Evolutionary conservation across 2,329 filamentous ascomycete species (phyloP).

Genomic region (Lasiodiplodia gonubiensis): DNA sequence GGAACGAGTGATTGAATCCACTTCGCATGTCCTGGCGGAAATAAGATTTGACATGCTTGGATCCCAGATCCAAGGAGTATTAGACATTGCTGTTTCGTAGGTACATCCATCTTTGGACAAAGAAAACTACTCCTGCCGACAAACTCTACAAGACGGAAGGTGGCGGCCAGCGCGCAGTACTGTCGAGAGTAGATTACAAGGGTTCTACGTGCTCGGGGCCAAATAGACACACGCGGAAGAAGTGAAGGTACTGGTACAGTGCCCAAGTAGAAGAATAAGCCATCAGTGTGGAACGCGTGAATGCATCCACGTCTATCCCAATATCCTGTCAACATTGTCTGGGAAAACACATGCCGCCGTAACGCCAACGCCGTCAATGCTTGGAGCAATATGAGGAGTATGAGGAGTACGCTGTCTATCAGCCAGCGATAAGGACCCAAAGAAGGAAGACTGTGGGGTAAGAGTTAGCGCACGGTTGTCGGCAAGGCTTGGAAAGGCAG

Average conservation of each 20-base stretch:
- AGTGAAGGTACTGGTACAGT: slow-evolving; percentile 20
- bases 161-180: slow-evolving; percentile 19
- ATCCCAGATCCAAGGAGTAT: neutral
- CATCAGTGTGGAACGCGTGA: slow-evolving; percentile 3
- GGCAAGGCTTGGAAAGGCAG: slow-evolving; percentile 27
- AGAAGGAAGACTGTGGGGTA: slow-evolving; percentile 52
- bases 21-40: neutral
- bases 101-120: slow-evolving; percentile 7
- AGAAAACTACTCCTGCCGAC: slow-evolving; percentile 8
- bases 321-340: slow-evolving; percentile 11
- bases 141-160: slow-evolving; percentile 14
- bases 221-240: slow-evolving; percentile 2
- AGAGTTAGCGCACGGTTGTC: slow-evolving; percentile 31
- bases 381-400: neutral
- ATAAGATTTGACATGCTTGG: neutral
- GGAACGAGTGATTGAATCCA: neutral
- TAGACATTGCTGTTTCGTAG: slow-evolving; percentile 23
- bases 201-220: slow-evolving; percentile 13
- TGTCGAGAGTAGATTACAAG: slow-evolving; percentile 26
- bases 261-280: neutral
- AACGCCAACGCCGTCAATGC: slow-evolving; percentile 18
- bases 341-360: slow-evolving; percentile 1
- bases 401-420: slow-evolving; percentile 16
- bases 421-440: slow-evolving; percentile 71
- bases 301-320: slow-evolving; percentile 10